These are phyloP conservation scores for Alternaria incomplexa DNA, from an alignment of 2,329 filamentous ascomycete species.

Conservation along the genomic window DNA sequence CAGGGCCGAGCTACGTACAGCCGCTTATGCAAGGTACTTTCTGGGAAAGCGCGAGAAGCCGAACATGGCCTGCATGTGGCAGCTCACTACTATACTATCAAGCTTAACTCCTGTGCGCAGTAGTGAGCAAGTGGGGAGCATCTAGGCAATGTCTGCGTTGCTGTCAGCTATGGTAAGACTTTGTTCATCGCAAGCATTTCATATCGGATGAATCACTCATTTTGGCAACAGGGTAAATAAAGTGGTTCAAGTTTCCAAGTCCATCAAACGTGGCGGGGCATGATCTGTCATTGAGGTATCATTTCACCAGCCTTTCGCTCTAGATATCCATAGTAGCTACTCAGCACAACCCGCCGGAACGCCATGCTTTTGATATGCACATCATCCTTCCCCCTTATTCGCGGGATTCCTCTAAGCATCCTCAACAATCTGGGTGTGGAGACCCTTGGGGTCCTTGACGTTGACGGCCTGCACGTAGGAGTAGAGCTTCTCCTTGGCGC, in stretches of 20 bases:
- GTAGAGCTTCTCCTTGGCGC: constrained; percentile 99
- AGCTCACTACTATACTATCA: no score
- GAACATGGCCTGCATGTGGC: background rate
- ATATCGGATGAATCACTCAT: background rate
- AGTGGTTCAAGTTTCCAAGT: background rate
- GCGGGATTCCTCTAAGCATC: constrained; percentile 56
- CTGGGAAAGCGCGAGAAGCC: background rate
- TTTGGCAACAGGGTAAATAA: background rate
- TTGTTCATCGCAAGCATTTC: background rate
- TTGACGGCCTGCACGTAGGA: constrained; percentile 99
- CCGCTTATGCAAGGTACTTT: constrained; percentile 5
- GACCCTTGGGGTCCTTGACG: constrained; percentile 98
- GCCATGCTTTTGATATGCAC: constrained; percentile 45
- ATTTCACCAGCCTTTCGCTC: constrained; percentile 45
- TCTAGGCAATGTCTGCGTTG: background rate
- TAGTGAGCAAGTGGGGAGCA: background rate
- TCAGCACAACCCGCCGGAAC: constrained; percentile 44
- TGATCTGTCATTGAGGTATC: constrained; percentile 45
- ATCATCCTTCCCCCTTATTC: constrained; percentile 19
- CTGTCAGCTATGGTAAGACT: background rate
- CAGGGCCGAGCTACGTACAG: constrained; percentile 1
- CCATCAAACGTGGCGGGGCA: constrained; percentile 34
- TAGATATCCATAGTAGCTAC: constrained; percentile 37
- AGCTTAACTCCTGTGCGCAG: no score
- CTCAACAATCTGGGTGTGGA: constrained; percentile 87